A percentile compares a stretch with the other conserved stretches of the same genome.
These are phyloP conservation scores for Trichoderma asperellum DNA, from an alignment of 2,329 filamentous ascomycete species.

Conservation along the genomic window DNA sequence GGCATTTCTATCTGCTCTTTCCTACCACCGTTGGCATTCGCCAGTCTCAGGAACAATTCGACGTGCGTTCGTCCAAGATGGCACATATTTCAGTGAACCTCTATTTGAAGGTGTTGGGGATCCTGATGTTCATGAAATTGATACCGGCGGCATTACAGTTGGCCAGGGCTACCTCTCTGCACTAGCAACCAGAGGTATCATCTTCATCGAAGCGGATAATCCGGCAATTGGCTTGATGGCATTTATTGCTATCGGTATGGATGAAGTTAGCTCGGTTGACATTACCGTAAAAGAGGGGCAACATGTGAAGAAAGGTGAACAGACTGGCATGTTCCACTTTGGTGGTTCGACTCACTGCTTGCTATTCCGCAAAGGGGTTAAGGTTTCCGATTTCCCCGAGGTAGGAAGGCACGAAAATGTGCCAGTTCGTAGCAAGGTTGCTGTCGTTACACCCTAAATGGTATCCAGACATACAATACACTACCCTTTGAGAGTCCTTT, in stretches of 20 bases:
- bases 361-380: conserved; percentile 63
- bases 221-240: conserved; percentile 68
- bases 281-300: conserved; percentile 70
- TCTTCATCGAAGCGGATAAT: conserved; percentile 73
- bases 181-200: conserved; percentile 69
- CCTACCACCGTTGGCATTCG: conserved; percentile 73
- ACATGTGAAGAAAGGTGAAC: conserved; percentile 68
- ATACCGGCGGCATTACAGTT: conserved; percentile 48
- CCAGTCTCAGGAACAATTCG: conserved; percentile 66
- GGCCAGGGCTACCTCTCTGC: conserved; percentile 69
- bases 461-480: background rate
- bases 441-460: conserved; percentile 36
- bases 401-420: conserved; percentile 45
- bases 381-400: conserved; percentile 47
- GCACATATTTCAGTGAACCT: conserved; percentile 70
- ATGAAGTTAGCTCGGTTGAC: conserved; percentile 74
- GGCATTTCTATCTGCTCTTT: conserved; percentile 68
- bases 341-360: conserved; percentile 74
- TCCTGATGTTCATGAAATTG: conserved; percentile 41
- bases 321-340: conserved; percentile 80
- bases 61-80: conserved; percentile 61
- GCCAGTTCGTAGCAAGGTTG: conserved; percentile 45
- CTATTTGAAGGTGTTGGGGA: conserved; percentile 45
- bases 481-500: background rate
- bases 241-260: conserved; percentile 75